phyloP scores from a whole-genome alignment of 2,329 filamentous ascomycete species.

The Fusarium floridanum region DNA sequence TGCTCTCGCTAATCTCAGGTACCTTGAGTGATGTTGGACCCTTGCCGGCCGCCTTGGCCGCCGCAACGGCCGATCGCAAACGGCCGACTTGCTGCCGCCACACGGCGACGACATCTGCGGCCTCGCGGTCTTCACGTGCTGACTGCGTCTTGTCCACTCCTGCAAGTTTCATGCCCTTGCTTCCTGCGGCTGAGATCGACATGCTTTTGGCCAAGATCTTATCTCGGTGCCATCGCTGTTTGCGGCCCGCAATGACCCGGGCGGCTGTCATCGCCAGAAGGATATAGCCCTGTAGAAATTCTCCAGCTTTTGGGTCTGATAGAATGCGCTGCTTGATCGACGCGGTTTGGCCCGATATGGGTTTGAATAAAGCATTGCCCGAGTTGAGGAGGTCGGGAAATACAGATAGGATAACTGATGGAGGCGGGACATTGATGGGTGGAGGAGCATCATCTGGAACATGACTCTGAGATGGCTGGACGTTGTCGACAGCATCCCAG shows the following conservation, averaged over 20 bases:
- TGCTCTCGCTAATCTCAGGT: conserved; percentile 78
- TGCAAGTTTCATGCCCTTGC: conserved; percentile 91
- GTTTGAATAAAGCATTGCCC: conserved; percentile 75
- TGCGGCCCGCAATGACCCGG: conserved; percentile 87
- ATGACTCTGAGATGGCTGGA: conserved; percentile 40
- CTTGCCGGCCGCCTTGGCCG: conserved; percentile 71
- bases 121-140: conserved; percentile 87
- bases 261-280: conserved; percentile 75
- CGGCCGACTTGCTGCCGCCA: conserved; percentile 84
- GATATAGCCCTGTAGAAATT: conserved; percentile 75
- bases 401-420: conserved; percentile 82
- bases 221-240: conserved; percentile 91
- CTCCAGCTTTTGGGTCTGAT: conserved; percentile 70
- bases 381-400: conserved; percentile 79
- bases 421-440: conserved; percentile 90
- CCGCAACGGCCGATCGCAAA: conserved; percentile 78
- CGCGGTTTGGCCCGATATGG: conserved; percentile 69
- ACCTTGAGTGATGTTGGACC: conserved; percentile 62
- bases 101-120: conserved; percentile 77
- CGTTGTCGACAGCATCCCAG: conserved; percentile 61
- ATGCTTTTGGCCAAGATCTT: conserved; percentile 86
- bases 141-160: conserved; percentile 86
- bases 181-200: conserved; percentile 82
- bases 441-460: conserved; percentile 61
- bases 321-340: conserved; percentile 73